Conservation (phyloP, 345 rosid genomes). For the Sonneratia alba region DNA sequence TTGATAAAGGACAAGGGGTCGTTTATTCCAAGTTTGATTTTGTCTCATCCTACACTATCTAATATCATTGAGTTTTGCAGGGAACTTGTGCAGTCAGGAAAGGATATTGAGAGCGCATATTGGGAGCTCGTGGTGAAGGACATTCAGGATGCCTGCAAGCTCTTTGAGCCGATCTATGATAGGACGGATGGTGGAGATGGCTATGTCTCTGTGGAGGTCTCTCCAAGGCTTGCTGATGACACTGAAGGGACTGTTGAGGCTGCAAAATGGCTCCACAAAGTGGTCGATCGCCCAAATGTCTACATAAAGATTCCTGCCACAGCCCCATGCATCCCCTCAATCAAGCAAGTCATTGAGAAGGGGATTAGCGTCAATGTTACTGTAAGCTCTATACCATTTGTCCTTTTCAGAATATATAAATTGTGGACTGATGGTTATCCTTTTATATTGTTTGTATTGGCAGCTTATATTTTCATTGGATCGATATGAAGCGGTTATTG, state of each 20-base stretch:
- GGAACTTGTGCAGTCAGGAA: conserved; percentile 85
- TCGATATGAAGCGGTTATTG: conserved; percentile 89
- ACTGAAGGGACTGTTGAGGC: conserved; percentile 84
- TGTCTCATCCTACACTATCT: conserved; percentile 1
- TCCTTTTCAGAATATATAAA: not conserved
- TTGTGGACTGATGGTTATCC: not conserved
- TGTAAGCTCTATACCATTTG: conserved; percentile 31
- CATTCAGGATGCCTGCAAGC: conserved; percentile 95
- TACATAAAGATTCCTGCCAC: conserved; percentile 98
- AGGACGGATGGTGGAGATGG: conserved; percentile 90
- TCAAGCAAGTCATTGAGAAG: conserved; percentile 78
- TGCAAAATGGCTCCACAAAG: conserved; percentile 80
- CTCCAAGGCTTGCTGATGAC: conserved; percentile 91
- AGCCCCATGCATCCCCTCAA: conserved; percentile 75
- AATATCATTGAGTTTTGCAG: conserved; percentile 27
- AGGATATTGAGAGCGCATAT: conserved; percentile 75
- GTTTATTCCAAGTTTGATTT: not conserved
- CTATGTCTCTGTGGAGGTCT: conserved; percentile 95
- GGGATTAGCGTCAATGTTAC: conserved; percentile 97
- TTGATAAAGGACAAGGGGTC: not conserved
- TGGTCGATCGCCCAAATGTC: conserved; percentile 72
- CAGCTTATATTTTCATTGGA: conserved; percentile 94
- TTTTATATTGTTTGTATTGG: conserved; percentile 5
- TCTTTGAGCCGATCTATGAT: conserved; percentile 89
- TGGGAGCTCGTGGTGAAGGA: conserved; percentile 99